Evolutionary conservation across 2,329 filamentous ascomycete species (phyloP), one percentile per base, ranked within the genome.

Genomic region (Aspergillus sp.): DNA sequence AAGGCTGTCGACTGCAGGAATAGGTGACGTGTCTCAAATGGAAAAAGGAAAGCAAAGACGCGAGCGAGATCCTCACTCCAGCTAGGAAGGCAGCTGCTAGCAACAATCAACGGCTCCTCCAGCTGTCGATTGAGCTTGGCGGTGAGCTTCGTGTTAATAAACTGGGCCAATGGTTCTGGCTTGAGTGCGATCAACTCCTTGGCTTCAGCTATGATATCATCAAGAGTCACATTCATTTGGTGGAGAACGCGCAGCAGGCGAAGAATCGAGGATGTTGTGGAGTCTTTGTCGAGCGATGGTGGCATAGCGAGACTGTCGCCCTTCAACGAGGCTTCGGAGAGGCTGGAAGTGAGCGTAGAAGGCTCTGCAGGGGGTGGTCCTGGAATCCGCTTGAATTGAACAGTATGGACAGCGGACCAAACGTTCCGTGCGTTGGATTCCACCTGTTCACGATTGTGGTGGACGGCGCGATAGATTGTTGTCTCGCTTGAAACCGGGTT

Each of bases 1-100:
- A 98, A 98, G 0, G 93, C 96, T 0, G 94, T 98, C 2, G 91
- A 98, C 68, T 97, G 93, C 30, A 98, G 72, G 76, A 98, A 98
- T 32, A 98, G 74, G 67, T 98, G 91, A 9, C 93, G 83, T 1
- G 93, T 97, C 73, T 98, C 93, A 59, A 98, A 98, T 2, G 93
- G 93, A 65, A 98, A 98, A 9, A 98, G 73, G 76, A 98, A 98
- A 1, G 93, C 91, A 62, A 96, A 98, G 1, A 94, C 75, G 30
- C 93, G 85, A 7, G 93, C 90, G 40, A 98, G 72, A 61, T 98
- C 93, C 67, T 97, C 91, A 48, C 89, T 94, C 93, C 93, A 98
- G 60, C 81, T 89, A 4, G 93, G 93, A 32, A 98, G 75, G 63
- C 93, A 98, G 60, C 91, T 95, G 70, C 93, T 97, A 4, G 93